Base-by-base conservation (phyloP, 139 green algal genomes). In the Tetradesmus lagerheimii region DNA sequence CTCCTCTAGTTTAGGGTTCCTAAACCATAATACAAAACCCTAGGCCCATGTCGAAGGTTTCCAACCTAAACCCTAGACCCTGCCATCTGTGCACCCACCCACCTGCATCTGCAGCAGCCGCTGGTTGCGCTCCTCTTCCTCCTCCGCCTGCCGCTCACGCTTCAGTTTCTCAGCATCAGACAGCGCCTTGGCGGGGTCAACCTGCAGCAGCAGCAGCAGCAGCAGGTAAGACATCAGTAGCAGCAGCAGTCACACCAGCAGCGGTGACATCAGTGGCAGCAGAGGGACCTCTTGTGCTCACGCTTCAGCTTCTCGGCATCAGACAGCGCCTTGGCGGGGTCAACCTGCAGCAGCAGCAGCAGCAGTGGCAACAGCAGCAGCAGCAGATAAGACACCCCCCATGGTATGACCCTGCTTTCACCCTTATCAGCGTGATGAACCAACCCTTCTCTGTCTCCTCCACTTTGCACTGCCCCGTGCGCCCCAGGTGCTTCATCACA, bases 371-470 rank as follows among this genome's bases (percentile, higher is more conserved):
- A 15, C 45, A 9, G 45, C 45, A 57, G 14, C 45, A 18, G 45
- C 45, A 9, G 45, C 45, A 57, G 11, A 9, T 57, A 57, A 57
- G 14, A 57, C 45, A 9, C 14, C 11, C 45, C 45, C 45, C n/a
- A n/a, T n/a, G n/a, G n/a, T n/a, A n/a, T n/a, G n/a, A n/a, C n/a
- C n/a, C n/a, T n/a, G n/a, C n/a, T n/a, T n/a, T 50, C 79, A 85
- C 85, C 47, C 92, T 87, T 86, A 94, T 94, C 53, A 94, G 80
- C 16, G 92, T 95, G 91, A 99, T 98, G 93, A 95, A 99, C 97
- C 97, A 99, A 29, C 98, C 98, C 92, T 99, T 98, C 29, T 94
- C 92, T 29, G 97, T 99, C 66, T 99, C 96, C 4, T 99, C 98
- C 89, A 99, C 97, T 83, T 97, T 97, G 94, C 97, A 99, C 79